A percentile compares a stretch with the other conserved stretches of the same genome.
Evolutionary conservation across 768 basidiomycete genomes (phyloP).

Genomic region (Fistulinella prunicolor): DNA sequence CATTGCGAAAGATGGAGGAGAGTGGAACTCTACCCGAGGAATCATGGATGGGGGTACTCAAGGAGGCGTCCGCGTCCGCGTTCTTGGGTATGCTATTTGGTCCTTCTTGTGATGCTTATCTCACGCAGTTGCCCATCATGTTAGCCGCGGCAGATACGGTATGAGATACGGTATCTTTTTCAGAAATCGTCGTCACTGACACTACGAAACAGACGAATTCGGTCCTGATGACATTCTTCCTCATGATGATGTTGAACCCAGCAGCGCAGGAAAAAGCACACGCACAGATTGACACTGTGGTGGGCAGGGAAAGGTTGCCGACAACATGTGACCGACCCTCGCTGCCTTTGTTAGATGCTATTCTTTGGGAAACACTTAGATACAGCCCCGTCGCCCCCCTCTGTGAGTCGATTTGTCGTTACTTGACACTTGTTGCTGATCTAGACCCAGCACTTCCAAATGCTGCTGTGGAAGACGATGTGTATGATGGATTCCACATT

Average conservation of each 20-base stretch:
- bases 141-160: slow-evolving; percentile 8
- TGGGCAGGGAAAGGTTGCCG: slow-evolving; percentile 13
- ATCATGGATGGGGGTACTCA: neutral
- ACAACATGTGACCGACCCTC: slow-evolving; percentile 8
- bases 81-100: neutral
- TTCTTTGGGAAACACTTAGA: slow-evolving; percentile 29
- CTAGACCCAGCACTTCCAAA: neutral
- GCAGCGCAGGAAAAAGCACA: slow-evolving; percentile 8
- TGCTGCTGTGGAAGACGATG: neutral
- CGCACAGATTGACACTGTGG: slow-evolving; percentile 9
- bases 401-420: neutral
- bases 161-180: neutral
- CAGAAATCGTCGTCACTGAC: neutral
- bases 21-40: neutral
- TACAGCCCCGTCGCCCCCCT: slow-evolving; percentile 3
- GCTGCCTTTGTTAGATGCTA: slow-evolving; percentile 36
- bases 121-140: too few species aligned
- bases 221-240: slow-evolving; percentile 1
- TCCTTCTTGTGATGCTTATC: neutral
- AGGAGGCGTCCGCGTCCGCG: neutral
- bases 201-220: neutral
- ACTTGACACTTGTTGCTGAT: neutral
- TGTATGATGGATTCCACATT: neutral
- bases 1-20: neutral
- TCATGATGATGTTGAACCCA: slow-evolving; percentile 5